Base-by-base conservation (phyloP, 2,329 filamentous ascomycete species). In the Lasiodiplodia citricola region DNA sequence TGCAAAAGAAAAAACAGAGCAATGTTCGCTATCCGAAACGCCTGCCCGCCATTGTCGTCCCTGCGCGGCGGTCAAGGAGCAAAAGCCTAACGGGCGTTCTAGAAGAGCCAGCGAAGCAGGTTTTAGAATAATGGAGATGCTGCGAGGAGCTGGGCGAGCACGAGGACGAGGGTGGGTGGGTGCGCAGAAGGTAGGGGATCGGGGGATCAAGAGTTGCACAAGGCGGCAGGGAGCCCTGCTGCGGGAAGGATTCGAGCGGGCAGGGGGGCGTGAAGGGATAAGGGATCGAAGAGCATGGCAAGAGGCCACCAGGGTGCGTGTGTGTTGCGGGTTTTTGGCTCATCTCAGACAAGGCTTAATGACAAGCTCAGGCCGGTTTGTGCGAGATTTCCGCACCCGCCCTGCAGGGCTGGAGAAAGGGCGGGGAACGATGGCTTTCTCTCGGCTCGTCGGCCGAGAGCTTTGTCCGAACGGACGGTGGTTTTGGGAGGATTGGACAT, bases 371-470 rank as follows among this genome's bases (percentile, higher is more conserved):
- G 16, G 58, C 58, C 58, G 58, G 31, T 7, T 28, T 25, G 56
- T 60, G 56, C 37, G 56, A 60, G 37, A 60, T 60, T 60, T 60
- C 56, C 56, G 56, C 56, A 44, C 37, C 55, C 56, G 57, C 38
- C 41, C 44, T 38, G 47, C 47, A 64, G 31, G 60, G 60, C 60
- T 64, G 28, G 60, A n/a, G 47, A 52, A 52, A 25, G 25, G 47
- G 4, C 25, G 47, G 60, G 58, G 44, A 14, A 52, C 14, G 41
- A 23, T 62, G 56, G 56, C 47, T 50, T 37, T 64, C 60, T 64
- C 60, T 64, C 60, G 60, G 60, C 18, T 25, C 28, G 31, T 64
- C 60, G 60, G 60, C 60, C 60, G 60, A 64, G 60, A 64, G 47
- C 47, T 64, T 64, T 64, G 47, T 54, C 60, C 60, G 60, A 64